A percentile compares a stretch with the other conserved stretches of the same genome.
Evolutionary conservation across 108 stramenopile species (phyloP).

Genomic region (Pseudonitzschia multistriata): DNA sequence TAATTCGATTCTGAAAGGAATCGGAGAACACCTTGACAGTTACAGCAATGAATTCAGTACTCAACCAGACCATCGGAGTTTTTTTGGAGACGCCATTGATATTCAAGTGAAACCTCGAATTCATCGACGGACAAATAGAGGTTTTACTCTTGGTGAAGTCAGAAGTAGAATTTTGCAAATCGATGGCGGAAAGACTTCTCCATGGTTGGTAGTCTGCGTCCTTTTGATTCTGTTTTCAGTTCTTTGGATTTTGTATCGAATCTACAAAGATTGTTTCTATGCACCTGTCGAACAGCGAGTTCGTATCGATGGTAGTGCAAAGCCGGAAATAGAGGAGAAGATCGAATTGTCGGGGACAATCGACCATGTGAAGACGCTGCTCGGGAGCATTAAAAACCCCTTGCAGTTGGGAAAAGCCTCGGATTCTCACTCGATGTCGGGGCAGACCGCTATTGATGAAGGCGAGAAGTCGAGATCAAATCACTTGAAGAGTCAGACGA

Average conservation of each 20-base stretch:
- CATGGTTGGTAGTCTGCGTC: conserved; percentile 3
- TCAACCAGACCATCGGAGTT: not conserved
- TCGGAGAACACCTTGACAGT: conserved; percentile 10
- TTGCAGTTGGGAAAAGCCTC: not conserved
- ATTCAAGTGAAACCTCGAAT: not conserved
- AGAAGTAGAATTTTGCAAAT: not conserved
- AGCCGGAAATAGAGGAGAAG: too few species aligned
- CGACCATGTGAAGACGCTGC: not conserved
- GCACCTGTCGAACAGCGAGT: not conserved
- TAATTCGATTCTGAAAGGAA: conserved; percentile 7
- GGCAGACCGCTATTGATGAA: not conserved
- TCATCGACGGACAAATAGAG: not conserved
- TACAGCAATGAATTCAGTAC: conserved; percentile 5
- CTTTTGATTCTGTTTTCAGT: conserved; percentile 5
- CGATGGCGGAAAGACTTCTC: not conserved
- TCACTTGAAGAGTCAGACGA: not conserved
- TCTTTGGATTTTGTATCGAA: conserved; percentile 17
- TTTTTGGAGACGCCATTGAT: conserved; percentile 12
- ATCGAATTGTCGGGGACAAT: not conserved
- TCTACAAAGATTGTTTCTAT: conserved; percentile 24
- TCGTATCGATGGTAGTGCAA: not conserved
- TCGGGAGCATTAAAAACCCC: not conserved
- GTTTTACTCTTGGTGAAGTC: not conserved
- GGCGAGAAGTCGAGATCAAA: not conserved
- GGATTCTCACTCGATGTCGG: not conserved